Conservation (phyloP, 805 yeast species). For the Ogataea thermomethanolica region DNA sequence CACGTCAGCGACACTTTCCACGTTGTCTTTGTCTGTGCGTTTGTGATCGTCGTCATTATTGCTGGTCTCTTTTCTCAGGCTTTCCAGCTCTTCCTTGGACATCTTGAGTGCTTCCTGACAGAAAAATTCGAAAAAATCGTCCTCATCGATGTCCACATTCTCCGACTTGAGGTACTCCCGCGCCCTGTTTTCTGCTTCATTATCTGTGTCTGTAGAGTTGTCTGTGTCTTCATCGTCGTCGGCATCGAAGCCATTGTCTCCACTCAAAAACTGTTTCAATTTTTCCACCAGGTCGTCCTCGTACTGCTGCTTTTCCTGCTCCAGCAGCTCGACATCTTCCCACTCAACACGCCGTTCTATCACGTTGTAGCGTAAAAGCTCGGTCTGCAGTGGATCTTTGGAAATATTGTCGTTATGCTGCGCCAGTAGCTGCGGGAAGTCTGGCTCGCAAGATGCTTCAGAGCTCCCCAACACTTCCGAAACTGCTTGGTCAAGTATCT, state of each 20-base stretch:
- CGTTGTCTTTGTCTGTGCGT: not conserved
- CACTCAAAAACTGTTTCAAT: slow-evolving; percentile 22
- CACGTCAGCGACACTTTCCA: not conserved
- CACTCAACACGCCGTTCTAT: slow-evolving; percentile 21
- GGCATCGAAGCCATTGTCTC: slow-evolving; percentile 6
- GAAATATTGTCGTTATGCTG: slow-evolving; percentile 16
- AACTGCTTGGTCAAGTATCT: slow-evolving; percentile 6
- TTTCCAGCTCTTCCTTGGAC: slow-evolving; percentile 42
- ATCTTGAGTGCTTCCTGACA: slow-evolving; percentile 51
- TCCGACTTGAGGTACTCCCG: slow-evolving; percentile 30
- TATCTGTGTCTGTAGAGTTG: slow-evolving; percentile 15
- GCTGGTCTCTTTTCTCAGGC: slow-evolving; percentile 19
- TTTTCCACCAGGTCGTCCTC: slow-evolving; percentile 26
- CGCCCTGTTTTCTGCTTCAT: slow-evolving; percentile 20
- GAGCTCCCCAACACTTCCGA: not conserved
- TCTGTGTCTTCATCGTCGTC: slow-evolving; percentile 16
- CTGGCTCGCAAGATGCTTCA: not conserved
- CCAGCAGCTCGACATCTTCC: slow-evolving; percentile 15
- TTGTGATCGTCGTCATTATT: not conserved
- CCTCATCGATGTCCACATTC: slow-evolving; percentile 52
- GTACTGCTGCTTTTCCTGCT: not conserved
- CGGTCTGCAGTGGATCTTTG: slow-evolving; percentile 28
- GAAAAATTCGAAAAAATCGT: slow-evolving; percentile 66
- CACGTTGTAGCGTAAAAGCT: slow-evolving; percentile 22
- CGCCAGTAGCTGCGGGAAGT: slow-evolving; percentile 1